Conservation (phyloP, 306 rosid genomes). For the Bauhinia variegata region DNA sequence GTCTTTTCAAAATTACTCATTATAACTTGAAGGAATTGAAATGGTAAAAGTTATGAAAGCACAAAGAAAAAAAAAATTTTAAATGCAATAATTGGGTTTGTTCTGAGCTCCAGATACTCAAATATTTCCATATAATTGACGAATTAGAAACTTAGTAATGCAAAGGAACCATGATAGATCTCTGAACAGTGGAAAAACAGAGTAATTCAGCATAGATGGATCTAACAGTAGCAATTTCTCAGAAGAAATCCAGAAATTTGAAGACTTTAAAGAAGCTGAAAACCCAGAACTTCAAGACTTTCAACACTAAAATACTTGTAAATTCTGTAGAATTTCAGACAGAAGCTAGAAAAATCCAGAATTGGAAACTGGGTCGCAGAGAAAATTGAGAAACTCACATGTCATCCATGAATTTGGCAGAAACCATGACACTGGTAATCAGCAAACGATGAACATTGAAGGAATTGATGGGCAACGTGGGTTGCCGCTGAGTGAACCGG, state of each 20-base stretch:
- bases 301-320: background rate
- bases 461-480: slow-evolving; percentile 77
- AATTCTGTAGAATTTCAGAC: background rate
- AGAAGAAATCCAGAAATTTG: slow-evolving; percentile 3
- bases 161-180: background rate
- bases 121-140: background rate
- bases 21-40: slow-evolving; percentile 20
- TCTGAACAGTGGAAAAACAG: slow-evolving; percentile 14
- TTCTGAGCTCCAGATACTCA: background rate
- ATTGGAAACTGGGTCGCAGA: background rate
- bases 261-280: background rate
- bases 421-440: slow-evolving; percentile 88
- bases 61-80: slow-evolving; percentile 22
- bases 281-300: background rate
- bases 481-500: slow-evolving; percentile 82
- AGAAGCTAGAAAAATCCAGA: background rate
- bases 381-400: slow-evolving; percentile 52
- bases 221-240: slow-evolving; percentile 7
- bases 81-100: slow-evolving; percentile 30
- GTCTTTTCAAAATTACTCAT: slow-evolving; percentile 33
- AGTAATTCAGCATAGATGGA: slow-evolving; percentile 3
- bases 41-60: slow-evolving; percentile 7
- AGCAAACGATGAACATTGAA: slow-evolving; percentile 86
- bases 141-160: background rate
- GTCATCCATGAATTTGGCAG: slow-evolving; percentile 99